phyloP scores from a whole-genome alignment of 2,329 filamentous ascomycete species.

The Hyphodiscus sp. region DNA sequence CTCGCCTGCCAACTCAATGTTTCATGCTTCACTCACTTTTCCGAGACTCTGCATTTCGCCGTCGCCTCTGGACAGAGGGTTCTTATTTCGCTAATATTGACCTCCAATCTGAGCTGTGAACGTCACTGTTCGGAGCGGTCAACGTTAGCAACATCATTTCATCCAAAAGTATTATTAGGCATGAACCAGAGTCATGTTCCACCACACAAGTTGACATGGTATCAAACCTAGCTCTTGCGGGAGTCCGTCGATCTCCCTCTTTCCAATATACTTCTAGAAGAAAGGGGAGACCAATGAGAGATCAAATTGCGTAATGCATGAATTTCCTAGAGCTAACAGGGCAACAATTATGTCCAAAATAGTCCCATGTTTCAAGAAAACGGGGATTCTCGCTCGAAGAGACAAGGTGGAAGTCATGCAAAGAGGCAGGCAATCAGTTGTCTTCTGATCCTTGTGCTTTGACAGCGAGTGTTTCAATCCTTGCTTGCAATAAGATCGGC shows the following conservation, averaged over 20 bases:
- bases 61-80: conserved; percentile 2
- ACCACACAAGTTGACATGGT: conserved; percentile 3
- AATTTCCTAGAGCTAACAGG: conserved; percentile 6
- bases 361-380: background rate
- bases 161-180: background rate
- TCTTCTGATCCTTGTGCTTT: conserved; percentile 14
- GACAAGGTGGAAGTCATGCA: conserved; percentile 1
- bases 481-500: background rate
- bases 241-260: conserved; percentile 3
- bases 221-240: background rate
- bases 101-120: background rate
- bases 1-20: conserved; percentile 2
- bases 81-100: conserved; percentile 4
- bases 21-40: background rate
- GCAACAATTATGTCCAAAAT: background rate
- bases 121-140: background rate
- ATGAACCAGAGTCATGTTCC: background rate
- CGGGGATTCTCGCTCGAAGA: conserved; percentile 4
- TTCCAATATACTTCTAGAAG: conserved; percentile 16
- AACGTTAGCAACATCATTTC: background rate
- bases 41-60: conserved; percentile 5
- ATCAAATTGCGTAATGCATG: conserved; percentile 3
- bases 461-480: conserved; percentile 14
- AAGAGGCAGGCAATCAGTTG: background rate
- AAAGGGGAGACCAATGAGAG: conserved; percentile 1